Base-by-base conservation (phyloP, 208 protist genomes). In the Phytomonas francai region DNA sequence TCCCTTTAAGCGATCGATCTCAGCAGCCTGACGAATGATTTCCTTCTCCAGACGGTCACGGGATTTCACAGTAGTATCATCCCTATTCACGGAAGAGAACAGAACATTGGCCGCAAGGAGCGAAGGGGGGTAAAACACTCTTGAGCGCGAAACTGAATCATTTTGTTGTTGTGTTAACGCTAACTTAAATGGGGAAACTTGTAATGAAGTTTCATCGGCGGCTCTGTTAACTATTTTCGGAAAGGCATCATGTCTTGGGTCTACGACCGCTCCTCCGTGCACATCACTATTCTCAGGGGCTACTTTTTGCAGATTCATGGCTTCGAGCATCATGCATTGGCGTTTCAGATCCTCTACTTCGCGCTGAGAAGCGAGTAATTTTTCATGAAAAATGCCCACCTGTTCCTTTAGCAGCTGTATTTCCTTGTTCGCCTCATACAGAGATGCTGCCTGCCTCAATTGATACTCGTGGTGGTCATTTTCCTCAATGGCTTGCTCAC, bases 11-110 rank as follows among this genome's bases (percentile, higher is more conserved):
- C 83, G 80, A 56, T 88, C 80, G 63, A 95, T 74, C 67, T 93
- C 85, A 31, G 87, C 70, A 12, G 89, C 78, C 70, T 92, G 84
- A 34, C 85, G 79, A 68, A 93, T 33, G 56, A 93, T 67, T 63
- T 95, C 85, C 56, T 81, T 74, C 65, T 93, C 83, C 28, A 92
- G 65, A 25, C 85, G 76, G n/a, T 71, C 70, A 22, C 71, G 62
- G 16, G 67, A 73, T 54, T 71, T 75, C 57, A 29, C 64, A 27
- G 33, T 28, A 27, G 30, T 73, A 25, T 67, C 70, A 60, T 89
- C 78, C 42, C 22, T 42, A 33, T 33, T 61, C 62, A 57, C 16
- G 14, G 12, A 49, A 12, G 39, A 49, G 12, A 49, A 49, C 39
- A 49, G 12, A 12, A 49, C 14, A 49, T 49, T 49, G 39, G 39